Evolutionary conservation across 1,284 basidiomycete genomes (phyloP).

Genomic region (Rhodofomes roseus): DNA sequence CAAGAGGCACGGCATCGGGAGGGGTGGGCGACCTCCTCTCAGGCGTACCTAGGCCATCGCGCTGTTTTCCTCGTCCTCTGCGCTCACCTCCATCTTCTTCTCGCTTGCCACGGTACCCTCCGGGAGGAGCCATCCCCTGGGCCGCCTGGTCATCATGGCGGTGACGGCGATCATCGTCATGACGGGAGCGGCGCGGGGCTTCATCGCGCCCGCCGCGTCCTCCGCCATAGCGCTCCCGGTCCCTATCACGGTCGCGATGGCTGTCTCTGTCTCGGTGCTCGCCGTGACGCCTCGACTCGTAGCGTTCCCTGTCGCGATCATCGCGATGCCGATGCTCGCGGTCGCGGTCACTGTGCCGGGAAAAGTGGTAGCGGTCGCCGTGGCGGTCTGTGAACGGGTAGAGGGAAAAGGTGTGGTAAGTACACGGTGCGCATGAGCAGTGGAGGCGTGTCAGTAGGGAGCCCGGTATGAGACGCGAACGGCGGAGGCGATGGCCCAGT

Average conservation of each 20-base stretch:
- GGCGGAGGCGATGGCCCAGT: slow-evolving; percentile 13
- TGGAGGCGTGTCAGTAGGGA: slow-evolving; percentile 26
- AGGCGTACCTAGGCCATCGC: slow-evolving; percentile 59
- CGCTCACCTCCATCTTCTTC: slow-evolving; percentile 36
- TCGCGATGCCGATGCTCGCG: slow-evolving; percentile 40
- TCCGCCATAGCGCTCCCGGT: slow-evolving; percentile 31
- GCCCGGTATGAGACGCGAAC: slow-evolving; percentile 11
- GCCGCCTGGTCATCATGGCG: slow-evolving; percentile 46
- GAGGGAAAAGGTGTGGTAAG: slow-evolving; percentile 23
- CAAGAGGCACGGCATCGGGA: slow-evolving; percentile 77
- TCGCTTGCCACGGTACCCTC: slow-evolving; percentile 28
- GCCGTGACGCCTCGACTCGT: slow-evolving; percentile 24
- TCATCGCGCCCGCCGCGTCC: slow-evolving; percentile 34
- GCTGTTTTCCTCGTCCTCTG: slow-evolving; percentile 24
- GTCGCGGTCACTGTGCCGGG: slow-evolving; percentile 48
- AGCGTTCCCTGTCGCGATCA: slow-evolving; percentile 35
- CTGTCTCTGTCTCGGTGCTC: slow-evolving; percentile 36
- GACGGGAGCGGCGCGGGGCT: slow-evolving; percentile 37
- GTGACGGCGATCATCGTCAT: slow-evolving; percentile 34
- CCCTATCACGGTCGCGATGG: slow-evolving; percentile 26
- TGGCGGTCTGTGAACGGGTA: slow-evolving; percentile 26
- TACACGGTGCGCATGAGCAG: slow-evolving; percentile 17
- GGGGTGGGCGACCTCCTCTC: slow-evolving; percentile 90
- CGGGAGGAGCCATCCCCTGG: slow-evolving; percentile 21
- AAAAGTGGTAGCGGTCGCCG: slow-evolving; percentile 52